Conservation (phyloP, 345 rosid species). For the Gossypium turneri region DNA sequence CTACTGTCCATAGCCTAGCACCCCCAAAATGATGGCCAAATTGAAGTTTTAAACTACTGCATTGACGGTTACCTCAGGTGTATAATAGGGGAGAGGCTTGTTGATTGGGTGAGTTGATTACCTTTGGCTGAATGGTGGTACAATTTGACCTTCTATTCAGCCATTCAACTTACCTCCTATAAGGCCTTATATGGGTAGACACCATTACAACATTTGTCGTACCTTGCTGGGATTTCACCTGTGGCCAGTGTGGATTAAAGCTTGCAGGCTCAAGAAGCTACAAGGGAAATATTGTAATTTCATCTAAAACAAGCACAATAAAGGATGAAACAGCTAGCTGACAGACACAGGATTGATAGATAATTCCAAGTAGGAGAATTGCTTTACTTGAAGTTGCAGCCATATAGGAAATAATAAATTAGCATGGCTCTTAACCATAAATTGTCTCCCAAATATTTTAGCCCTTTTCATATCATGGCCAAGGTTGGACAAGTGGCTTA, state of each 20-base stretch:
- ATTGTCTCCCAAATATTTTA: background rate
- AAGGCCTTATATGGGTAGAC: background rate
- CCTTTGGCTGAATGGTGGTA: background rate
- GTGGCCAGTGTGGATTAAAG: background rate
- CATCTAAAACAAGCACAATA: background rate
- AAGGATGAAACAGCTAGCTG: background rate
- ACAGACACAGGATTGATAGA: background rate
- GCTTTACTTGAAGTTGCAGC: no score
- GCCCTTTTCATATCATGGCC: background rate
- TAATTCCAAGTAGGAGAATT: background rate
- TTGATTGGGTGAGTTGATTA: no score
- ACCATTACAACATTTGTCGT: background rate
- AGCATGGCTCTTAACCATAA: background rate
- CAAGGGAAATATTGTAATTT: no score
- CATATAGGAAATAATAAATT: no score
- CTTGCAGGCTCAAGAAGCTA: background rate
- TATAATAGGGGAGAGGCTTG: no score
- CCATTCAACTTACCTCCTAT: background rate
- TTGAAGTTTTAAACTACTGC: no score
- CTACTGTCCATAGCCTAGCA: background rate
- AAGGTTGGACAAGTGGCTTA: no score
- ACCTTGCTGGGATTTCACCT: no score
- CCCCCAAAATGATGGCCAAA: no score
- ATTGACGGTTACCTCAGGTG: no score
- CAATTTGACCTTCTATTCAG: background rate